Evolutionary conservation across 2,329 filamentous ascomycete species (phyloP).

Genomic region (Phialophora expanda): DNA sequence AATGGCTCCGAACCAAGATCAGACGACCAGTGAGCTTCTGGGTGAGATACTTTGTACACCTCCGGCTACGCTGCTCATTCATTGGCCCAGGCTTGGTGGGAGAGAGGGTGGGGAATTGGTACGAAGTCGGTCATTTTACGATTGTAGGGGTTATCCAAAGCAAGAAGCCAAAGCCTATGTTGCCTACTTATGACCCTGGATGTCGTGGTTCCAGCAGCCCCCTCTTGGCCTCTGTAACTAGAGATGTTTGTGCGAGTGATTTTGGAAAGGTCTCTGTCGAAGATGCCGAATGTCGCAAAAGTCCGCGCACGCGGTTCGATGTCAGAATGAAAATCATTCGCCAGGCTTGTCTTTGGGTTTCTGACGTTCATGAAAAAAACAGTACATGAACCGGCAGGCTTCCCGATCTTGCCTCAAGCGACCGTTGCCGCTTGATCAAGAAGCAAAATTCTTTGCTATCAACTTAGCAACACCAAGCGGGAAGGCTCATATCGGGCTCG

Average conservation of each 20-base stretch:
- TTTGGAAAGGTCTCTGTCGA: neutral
- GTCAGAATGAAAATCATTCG: neutral
- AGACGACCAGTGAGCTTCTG: neutral
- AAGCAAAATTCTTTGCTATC: neutral
- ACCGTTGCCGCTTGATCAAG: neutral
- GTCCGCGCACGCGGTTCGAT: neutral
- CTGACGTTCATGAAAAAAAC: neutral
- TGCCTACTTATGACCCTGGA: no score
- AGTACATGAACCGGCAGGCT: neutral
- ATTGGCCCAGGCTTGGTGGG: no score
- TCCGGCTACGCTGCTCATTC: neutral
- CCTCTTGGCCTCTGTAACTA: neutral
- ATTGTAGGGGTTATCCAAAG: no score
- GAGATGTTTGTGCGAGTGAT: no score
- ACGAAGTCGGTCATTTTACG: no score
- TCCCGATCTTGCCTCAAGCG: neutral
- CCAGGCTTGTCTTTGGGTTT: neutral
- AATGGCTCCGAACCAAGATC: neutral
- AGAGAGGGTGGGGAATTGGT: no score
- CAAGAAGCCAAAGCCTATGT: no score
- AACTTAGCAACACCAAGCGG: neutral
- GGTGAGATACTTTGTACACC: neutral
- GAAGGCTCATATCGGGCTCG: neutral
- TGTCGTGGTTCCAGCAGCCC: no score
- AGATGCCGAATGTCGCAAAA: neutral